Percentiles rank a stretch among this genome's conserved stretches.
phyloP scores from a whole-genome alignment of 73 alveolate species.

The Paramecium octaurelia region DNA sequence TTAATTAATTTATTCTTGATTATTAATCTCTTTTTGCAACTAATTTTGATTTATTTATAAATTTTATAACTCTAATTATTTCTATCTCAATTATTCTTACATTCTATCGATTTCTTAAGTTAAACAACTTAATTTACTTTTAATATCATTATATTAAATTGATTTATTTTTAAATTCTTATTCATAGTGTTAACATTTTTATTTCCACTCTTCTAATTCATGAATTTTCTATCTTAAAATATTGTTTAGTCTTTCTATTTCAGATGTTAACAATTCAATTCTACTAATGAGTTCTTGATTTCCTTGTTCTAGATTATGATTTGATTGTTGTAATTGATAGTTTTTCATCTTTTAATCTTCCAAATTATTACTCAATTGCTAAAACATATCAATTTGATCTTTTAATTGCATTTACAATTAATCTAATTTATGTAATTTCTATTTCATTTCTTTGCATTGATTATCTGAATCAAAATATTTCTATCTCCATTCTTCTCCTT shows the following conservation, averaged over 20 bases:
- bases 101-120: conserved; percentile 40
- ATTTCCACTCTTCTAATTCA: conserved; percentile 21
- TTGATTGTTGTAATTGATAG: background rate
- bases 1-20: background rate
- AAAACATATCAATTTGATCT: background rate
- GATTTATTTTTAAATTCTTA: background rate
- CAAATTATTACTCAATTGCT: background rate
- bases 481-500: conserved; percentile 38
- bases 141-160: background rate
- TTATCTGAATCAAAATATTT: background rate
- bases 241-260: conserved; percentile 16
- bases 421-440: background rate
- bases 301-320: background rate
- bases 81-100: background rate
- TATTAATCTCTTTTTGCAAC: background rate
- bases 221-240: conserved; percentile 3
- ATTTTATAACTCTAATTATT: background rate
- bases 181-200: background rate
- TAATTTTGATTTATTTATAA: background rate
- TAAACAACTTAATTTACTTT: background rate
- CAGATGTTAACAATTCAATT: background rate
- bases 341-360: conserved; percentile 15
- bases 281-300: background rate
- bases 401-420: background rate
- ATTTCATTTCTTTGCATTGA: conserved; percentile 21